Base-by-base conservation (phyloP, 2,329 filamentous ascomycete genomes). In the Chaetomium sp. region DNA sequence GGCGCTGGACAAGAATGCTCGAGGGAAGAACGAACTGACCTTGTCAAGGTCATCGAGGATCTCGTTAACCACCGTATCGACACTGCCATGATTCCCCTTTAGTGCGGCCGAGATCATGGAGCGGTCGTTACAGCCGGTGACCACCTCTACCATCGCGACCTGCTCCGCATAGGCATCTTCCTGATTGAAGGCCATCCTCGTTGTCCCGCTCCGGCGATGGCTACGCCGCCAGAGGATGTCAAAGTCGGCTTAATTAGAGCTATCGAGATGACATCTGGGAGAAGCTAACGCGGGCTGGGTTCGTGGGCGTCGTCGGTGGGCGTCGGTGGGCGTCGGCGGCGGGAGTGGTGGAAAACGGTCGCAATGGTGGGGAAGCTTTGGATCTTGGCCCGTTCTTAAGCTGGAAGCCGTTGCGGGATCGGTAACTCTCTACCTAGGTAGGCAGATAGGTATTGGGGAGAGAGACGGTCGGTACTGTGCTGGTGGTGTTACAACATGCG, bases 21-120 rank as follows among this genome's bases (percentile, higher is more conserved):
- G 4, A 25, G 50, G 3, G 0, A 6, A 25, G 16, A 16, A 19
- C 25, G 16, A 73, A 75, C 77, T 68, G 72, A 80, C 79, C 74
- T 81, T 80, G 16, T 75, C 74, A 3, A 79, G 68, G 57, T 82
- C 76, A 67, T 87, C 83, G 59, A 81, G 84, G 69, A 78, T 87
- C 60, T 86, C 81, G 63, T 78, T 78, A 0, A 83, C 72, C 1
- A 87, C 85, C 25, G 77, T 74, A 53, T 83, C 77, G 38, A 81
- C 70, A 68, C 82, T 80, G 53, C 80, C 77, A 42, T 77, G 78
- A 67, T 85, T 81, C 42, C 73, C 75, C 78, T 81, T 60, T 9
- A 71, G 62, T 13, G 69, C 69, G n/a, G 47, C 57, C 5, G 38
- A 27, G 2, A 70, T 64, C 25, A 65, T 56, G 21, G 27, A 45